Evolutionary conservation across 225 moss, liverwort and hornwort species (phyloP).

Genomic region (Pseudoscleropodium purum): DNA sequence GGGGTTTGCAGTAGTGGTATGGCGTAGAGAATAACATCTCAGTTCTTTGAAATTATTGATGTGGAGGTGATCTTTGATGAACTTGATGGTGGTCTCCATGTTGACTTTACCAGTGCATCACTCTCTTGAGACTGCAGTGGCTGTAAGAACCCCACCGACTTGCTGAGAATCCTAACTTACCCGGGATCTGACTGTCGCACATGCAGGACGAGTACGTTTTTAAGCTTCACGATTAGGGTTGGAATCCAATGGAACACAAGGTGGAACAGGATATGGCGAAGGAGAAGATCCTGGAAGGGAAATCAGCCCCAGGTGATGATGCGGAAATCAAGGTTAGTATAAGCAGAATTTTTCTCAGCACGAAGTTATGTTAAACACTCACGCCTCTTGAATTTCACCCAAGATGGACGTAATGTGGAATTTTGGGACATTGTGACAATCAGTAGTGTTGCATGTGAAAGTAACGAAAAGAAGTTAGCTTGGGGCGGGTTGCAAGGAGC

Average conservation of each 20-base stretch:
- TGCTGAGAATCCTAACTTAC: not conserved
- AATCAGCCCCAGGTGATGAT: not conserved
- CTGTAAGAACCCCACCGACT: not conserved
- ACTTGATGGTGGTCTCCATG: not conserved
- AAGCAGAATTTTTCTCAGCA: not conserved
- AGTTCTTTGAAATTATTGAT: not conserved
- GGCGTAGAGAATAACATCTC: not conserved
- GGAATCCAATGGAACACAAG: conserved; percentile 12
- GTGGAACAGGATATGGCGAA: conserved; percentile 6
- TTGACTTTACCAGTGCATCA: not conserved
- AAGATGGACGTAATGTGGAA: not conserved
- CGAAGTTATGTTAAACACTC: not conserved
- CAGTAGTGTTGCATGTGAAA: not conserved
- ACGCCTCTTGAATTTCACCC: not conserved
- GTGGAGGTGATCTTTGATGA: not conserved
- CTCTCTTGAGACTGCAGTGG: not conserved
- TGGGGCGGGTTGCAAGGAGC: not conserved
- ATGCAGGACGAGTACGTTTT: not conserved
- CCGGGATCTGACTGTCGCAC: not conserved
- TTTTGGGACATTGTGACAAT: not conserved
- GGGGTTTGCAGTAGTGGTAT: not conserved
- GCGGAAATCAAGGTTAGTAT: conserved; percentile 9
- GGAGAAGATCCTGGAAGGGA: conserved; percentile 16
- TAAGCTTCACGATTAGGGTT: not conserved
- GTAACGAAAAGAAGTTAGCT: not conserved